Evolutionary conservation across 139 green algal genomes (phyloP), one percentile per base, ranked within the genome.

Genomic region (Chlamydomonas incerta): DNA sequence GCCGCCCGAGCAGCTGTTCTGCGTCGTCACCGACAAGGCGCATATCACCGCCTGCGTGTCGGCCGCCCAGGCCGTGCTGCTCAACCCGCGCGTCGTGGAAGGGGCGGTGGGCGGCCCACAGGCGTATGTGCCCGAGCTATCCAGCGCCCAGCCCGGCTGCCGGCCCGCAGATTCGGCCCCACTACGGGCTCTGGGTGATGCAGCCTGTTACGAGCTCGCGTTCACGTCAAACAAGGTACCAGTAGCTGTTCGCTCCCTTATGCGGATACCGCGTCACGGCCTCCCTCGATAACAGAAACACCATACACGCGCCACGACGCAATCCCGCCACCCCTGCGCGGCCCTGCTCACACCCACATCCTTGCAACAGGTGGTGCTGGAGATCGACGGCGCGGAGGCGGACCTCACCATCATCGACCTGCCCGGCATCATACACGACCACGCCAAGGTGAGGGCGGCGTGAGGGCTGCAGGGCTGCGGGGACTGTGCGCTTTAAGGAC

Each of bases 301-400:
- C n/a, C n/a, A n/a, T n/a, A n/a, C n/a, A n/a, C n/a, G n/a, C n/a
- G n/a, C n/a, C n/a, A n/a, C n/a, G n/a, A n/a, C n/a, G n/a, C n/a
- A n/a, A n/a, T n/a, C n/a, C n/a, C n/a, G n/a, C n/a, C n/a, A 26
- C 18, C 20, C 58, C 58, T 10, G 5, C 18, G 52, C 52, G 13
- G 11, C 13, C 52, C 11, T 15, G 52, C 52, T 15, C 15, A 15
- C 58, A 5, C 58, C 58, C 58, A 28, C 23, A 17, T n/a, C n/a
- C n/a, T n/a, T n/a, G n/a, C n/a, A 0, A 68, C 74, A 50, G 60
- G 72, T 90, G 29, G 37, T 90, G n/a, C 47, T 90, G 67, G 81
- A 90, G 58, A 70, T 90, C 18, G 14, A 52, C 35, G 80, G 86
- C 41, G 86, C 72, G 1, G 68, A 79, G 3, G 86, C 60, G 50